Base-by-base conservation (phyloP, 2,329 filamentous ascomycete species). In the Neopestalotiopsis sp. region DNA sequence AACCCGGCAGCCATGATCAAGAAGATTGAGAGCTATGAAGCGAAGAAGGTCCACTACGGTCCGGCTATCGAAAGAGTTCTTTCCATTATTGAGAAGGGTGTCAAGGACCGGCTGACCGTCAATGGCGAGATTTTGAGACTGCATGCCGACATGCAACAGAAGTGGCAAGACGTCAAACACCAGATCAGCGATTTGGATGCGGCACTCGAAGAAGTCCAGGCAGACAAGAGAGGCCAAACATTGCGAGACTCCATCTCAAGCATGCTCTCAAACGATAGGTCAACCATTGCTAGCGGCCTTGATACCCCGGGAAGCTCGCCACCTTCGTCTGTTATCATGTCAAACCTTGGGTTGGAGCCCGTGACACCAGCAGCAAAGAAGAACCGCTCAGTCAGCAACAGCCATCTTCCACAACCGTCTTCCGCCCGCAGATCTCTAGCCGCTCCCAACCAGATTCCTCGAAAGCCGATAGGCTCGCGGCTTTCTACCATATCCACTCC, bases 51-150 rank as follows among this genome's bases (percentile, higher is more conserved):
- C 69, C 95, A 98, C 79, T 99, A 98, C 76, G 92, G 94, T 1
- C 94, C 95, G 10, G 95, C 96, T 1, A 97, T 99, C 77, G 94
- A 96, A 78, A 89, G 95, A 57, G 94, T 99, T 7, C 83, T 98
- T 20, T 91, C 92, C 53, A 97, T 98, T 77, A 98, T 98, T 65
- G 94, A 98, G 74, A 95, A 94, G 77, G 96, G 96, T n/a, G 92
- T 98, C 76, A 93, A 93, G 77, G 94, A 98, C 76, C 90, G 96
- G n/a, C 85, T 98, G 64, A 98, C 96, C 0, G 94, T 98, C 67
- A 98, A 99, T 77, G 96, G 96, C 59, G 96, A 98, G 81, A 96
- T 98, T 71, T 81, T 98, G 34, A 90, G 94, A 59, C 85, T 98
- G 40, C 92, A 97, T 75, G 89, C 90, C 6, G 95, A 98, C 75